These are phyloP conservation scores for Calycina herbarum DNA, from an alignment of 2,329 filamentous ascomycete genomes.

Conservation along the genomic window DNA sequence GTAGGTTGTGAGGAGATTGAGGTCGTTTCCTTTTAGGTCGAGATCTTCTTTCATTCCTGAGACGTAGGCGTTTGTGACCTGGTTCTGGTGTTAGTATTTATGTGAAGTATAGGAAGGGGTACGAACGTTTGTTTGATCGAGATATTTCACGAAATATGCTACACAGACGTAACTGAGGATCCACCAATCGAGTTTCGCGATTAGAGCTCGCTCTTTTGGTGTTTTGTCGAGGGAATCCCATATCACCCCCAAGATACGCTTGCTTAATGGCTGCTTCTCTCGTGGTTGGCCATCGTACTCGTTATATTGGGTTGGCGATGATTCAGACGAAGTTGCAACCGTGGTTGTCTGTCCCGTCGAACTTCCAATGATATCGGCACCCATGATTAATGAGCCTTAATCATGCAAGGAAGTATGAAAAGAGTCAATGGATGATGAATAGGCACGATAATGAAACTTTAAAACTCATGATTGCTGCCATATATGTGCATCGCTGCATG, in stretches of 20 bases:
- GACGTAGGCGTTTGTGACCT: constrained; percentile 44
- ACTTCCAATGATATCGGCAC: not conserved
- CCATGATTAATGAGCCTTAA: not conserved
- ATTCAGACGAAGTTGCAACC: not conserved
- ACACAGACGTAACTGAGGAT: constrained; percentile 46
- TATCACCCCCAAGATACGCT: constrained; percentile 28
- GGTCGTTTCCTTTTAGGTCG: constrained; percentile 48
- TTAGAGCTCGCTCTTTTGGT: constrained; percentile 22
- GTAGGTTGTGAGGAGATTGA: constrained; percentile 51
- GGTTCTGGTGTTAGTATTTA: not conserved
- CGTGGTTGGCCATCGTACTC: not conserved
- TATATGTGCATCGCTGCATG: not conserved
- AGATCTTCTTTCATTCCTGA: constrained; percentile 53
- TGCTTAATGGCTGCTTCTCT: constrained; percentile 17
- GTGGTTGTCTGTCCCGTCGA: not conserved
- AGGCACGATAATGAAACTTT: not conserved
- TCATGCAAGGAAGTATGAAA: not conserved
- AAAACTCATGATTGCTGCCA: not conserved
- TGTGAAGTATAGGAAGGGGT: not conserved
- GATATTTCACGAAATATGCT: constrained; percentile 31
- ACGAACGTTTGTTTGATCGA: constrained; percentile 21
- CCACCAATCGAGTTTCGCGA: constrained; percentile 48
- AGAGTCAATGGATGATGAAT: not conserved
- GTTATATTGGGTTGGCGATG: not conserved
- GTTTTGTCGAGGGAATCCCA: constrained; percentile 22